These are phyloP conservation scores for Panicum miliaceum DNA, from an alignment of 176 grass and related monocot species.

Conservation along the genomic window DNA sequence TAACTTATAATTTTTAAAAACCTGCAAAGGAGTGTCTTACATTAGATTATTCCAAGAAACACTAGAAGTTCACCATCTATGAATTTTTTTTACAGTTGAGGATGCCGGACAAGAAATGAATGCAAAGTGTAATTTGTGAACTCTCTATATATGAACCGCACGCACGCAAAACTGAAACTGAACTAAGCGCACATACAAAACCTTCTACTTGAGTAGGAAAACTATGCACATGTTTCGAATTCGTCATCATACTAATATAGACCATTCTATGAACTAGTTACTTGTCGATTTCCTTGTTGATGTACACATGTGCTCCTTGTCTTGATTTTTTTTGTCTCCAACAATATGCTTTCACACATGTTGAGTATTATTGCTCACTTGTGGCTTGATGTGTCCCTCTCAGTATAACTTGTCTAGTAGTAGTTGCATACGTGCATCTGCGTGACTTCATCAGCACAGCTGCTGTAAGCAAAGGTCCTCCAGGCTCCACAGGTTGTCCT, in stretches of 20 bases:
- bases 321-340: not conserved
- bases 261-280: constrained; percentile 1
- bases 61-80: not conserved
- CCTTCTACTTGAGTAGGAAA: not conserved
- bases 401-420: not conserved
- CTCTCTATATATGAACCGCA: not conserved
- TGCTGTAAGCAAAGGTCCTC: constrained; percentile 65
- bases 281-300: not conserved
- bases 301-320: not conserved
- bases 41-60: not conserved
- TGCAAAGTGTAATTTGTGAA: not conserved
- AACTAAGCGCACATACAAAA: not conserved
- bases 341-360: constrained; percentile 8
- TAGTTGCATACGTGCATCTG: not conserved
- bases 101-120: not conserved
- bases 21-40: not conserved
- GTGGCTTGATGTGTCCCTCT: not conserved
- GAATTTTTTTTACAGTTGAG: constrained; percentile 1
- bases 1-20: not conserved
- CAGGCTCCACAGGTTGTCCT: constrained; percentile 64
- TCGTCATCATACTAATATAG: not conserved
- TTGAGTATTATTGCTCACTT: not conserved
- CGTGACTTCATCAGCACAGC: constrained; percentile 27
- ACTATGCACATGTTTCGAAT: constrained; percentile 18
- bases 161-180: not conserved